Conservation (phyloP, 768 basidiomycete species). For the Royoungia palumana region DNA sequence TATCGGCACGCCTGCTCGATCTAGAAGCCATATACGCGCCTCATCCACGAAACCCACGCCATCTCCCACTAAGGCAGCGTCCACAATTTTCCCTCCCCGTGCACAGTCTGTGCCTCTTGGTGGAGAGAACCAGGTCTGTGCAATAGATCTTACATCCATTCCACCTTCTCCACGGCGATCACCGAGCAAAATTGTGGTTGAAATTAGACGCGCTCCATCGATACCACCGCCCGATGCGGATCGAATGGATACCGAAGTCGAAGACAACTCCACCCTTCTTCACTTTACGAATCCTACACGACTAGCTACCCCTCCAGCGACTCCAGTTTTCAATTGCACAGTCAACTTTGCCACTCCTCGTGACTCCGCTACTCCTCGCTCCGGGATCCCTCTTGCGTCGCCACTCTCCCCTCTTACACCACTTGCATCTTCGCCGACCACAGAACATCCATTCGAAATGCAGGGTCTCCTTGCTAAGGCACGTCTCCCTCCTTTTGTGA, state of each 20-base stretch:
- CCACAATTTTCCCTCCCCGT: constrained; percentile 17
- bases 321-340: constrained; percentile 14
- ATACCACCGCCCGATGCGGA: constrained; percentile 18
- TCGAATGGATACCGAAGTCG: constrained; percentile 25
- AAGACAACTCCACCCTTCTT: constrained; percentile 12
- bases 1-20: constrained; percentile 1
- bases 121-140: constrained; percentile 7
- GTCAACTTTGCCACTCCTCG: constrained; percentile 32
- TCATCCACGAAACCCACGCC: constrained; percentile 22
- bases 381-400: constrained; percentile 3
- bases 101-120: constrained; percentile 31
- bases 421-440: constrained; percentile 44
- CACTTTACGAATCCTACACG: constrained; percentile 22
- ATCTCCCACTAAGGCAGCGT: constrained; percentile 12
- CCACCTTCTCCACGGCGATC: constrained; percentile 28
- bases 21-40: constrained; percentile 11
- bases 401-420: constrained; percentile 50
- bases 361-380: constrained; percentile 1
- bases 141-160: constrained; percentile 22
- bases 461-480: constrained; percentile 18
- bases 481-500: constrained; percentile 1
- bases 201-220: constrained; percentile 27
- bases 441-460: constrained; percentile 6
- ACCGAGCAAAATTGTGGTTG: constrained; percentile 16
- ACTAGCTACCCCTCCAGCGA: constrained; percentile 4